Conservation (phyloP, 345 rosid genomes). For the Salix viminalis region DNA sequence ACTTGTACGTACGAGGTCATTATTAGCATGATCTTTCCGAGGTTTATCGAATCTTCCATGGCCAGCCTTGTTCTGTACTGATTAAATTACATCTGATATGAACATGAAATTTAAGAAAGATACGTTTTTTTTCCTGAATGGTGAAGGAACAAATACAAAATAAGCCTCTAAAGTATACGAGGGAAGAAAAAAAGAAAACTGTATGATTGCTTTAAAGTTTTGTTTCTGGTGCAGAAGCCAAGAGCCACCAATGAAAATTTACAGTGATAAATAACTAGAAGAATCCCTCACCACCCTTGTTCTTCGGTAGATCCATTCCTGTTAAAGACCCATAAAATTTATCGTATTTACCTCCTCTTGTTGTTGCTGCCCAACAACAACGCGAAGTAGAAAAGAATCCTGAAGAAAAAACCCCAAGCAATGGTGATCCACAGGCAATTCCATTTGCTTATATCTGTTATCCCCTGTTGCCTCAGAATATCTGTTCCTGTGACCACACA, state of each 20-base stretch:
- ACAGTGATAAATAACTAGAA: neutral
- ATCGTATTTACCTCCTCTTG: conserved; percentile 17
- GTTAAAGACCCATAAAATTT: too few relatives aligned
- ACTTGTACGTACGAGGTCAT: neutral
- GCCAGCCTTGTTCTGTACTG: neutral
- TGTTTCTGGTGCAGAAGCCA: neutral
- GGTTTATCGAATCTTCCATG: neutral
- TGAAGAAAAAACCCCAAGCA: conserved; percentile 29
- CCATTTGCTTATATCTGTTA: conserved; percentile 34
- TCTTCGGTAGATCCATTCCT: too few relatives aligned
- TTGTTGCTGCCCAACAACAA: conserved; percentile 36
- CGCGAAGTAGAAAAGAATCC: conserved; percentile 28
- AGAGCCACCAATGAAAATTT: neutral
- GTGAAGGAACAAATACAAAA: neutral
- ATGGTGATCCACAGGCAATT: conserved; percentile 31
- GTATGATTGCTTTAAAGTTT: neutral
- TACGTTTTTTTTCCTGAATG: neutral
- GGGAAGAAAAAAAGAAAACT: neutral
- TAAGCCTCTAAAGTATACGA: neutral
- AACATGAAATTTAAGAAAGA: neutral
- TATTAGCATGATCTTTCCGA: neutral
- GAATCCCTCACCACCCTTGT: too few relatives aligned
- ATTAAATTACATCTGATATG: neutral
- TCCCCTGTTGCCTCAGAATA: conserved; percentile 16
- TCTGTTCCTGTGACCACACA: conserved; percentile 27